These are phyloP conservation scores for Zizania latifolia DNA, from an alignment of 176 grass and related monocot genomes.

Conservation along the genomic window DNA sequence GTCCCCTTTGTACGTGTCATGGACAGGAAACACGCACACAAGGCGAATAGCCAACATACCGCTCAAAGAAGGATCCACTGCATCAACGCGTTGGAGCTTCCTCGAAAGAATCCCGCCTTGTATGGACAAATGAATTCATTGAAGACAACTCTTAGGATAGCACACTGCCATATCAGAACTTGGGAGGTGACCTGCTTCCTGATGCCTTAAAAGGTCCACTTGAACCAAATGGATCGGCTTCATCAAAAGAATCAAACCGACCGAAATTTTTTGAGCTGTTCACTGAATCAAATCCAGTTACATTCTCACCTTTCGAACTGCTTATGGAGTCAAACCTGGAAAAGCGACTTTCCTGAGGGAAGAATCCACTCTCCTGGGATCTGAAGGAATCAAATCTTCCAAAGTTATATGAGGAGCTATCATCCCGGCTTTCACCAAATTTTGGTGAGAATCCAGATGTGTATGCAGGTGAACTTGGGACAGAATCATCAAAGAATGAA, in stretches of 20 bases:
- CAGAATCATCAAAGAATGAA: constrained; percentile 94
- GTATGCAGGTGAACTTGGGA: constrained; percentile 87
- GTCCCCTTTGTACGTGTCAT: constrained; percentile 22
- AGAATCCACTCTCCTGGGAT: constrained; percentile 67
- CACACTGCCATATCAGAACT: constrained; percentile 41
- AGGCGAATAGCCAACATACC: neutral
- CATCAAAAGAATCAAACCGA: constrained; percentile 95
- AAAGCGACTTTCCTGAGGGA: constrained; percentile 55
- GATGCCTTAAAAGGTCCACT: constrained; percentile 90
- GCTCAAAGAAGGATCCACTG: neutral
- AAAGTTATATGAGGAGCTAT: constrained; percentile 53
- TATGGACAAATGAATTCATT: constrained; percentile 19
- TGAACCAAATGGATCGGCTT: constrained; percentile 83
- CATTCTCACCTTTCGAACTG: constrained; percentile 47
- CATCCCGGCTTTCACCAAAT: constrained; percentile 51
- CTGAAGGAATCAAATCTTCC: constrained; percentile 81
- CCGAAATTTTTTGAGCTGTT: constrained; percentile 57
- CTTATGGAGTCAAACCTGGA: constrained; percentile 75
- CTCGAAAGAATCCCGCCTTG: constrained; percentile 16
- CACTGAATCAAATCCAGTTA: constrained; percentile 56
- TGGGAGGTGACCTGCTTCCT: constrained; percentile 44
- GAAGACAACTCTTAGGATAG: neutral
- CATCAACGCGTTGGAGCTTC: neutral
- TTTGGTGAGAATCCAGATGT: constrained; percentile 69
- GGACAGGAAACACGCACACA: constrained; percentile 29